These are phyloP conservation scores for Schwanniomyces vanrijiae DNA, from an alignment of 805 yeast species.

Conservation along the genomic window DNA sequence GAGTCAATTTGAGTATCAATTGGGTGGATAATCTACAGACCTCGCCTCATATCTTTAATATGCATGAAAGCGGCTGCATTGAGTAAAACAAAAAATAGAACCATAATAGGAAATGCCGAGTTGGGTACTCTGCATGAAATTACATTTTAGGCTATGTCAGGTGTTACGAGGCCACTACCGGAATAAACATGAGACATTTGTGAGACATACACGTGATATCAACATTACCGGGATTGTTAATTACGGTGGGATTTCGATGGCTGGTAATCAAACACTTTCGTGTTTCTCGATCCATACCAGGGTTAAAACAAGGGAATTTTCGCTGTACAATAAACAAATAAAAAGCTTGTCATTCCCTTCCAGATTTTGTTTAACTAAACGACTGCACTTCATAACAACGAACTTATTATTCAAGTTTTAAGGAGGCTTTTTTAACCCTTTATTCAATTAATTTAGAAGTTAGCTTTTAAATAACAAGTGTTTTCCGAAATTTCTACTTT, in stretches of 20 bases:
- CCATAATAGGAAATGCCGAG: background rate
- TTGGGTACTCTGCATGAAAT: background rate
- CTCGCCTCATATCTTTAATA: background rate
- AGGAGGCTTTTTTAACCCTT: background rate
- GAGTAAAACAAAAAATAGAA: background rate
- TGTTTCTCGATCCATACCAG: background rate
- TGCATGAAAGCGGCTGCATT: background rate
- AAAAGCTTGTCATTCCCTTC: slow-evolving; percentile 1
- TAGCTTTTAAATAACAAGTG: slow-evolving; percentile 1
- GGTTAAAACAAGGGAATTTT: background rate
- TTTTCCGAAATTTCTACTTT: slow-evolving; percentile 6
- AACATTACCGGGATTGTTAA: background rate
- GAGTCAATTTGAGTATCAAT: background rate
- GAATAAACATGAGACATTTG: background rate
- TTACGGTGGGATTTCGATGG: background rate
- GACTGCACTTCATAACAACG: background rate
- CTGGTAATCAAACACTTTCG: background rate
- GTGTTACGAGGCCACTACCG: background rate
- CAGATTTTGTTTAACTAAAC: background rate
- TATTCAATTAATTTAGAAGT: background rate
- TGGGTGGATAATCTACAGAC: background rate
- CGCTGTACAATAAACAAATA: slow-evolving; percentile 1
- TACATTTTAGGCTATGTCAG: background rate
- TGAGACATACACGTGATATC: background rate
- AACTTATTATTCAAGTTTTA: background rate